These are phyloP conservation scores for Beauveria sp. DNA, from an alignment of 2,329 filamentous ascomycete species.

Conservation along the genomic window DNA sequence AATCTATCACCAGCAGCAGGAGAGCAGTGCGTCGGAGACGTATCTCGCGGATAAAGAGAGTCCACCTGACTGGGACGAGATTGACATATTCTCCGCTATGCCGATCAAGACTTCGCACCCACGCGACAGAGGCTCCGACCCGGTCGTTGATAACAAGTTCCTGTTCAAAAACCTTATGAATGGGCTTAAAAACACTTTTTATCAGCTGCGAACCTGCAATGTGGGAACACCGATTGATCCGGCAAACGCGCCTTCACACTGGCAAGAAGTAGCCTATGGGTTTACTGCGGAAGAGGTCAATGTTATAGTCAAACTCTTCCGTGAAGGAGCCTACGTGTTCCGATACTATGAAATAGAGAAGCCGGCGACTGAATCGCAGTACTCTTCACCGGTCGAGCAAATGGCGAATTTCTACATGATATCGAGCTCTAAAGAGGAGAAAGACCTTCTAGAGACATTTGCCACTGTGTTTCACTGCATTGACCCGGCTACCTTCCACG, in stretches of 20 bases:
- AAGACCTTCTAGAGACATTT: constrained; percentile 94
- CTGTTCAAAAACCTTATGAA: constrained; percentile 95
- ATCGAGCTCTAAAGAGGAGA: constrained; percentile 90
- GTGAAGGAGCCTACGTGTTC: constrained; percentile 92
- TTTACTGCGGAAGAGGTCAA: constrained; percentile 96
- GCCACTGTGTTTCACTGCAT: constrained; percentile 98
- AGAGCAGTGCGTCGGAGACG: constrained; percentile 57
- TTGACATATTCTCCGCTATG: constrained; percentile 92
- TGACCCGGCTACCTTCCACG: constrained; percentile 95
- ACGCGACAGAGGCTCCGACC: constrained; percentile 79
- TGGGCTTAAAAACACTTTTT: constrained; percentile 92
- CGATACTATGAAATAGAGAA: constrained; percentile 93
- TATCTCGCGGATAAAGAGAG: constrained; percentile 77
- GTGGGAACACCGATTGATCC: constrained; percentile 64
- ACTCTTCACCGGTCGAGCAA: constrained; percentile 79
- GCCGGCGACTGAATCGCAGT: constrained; percentile 60
- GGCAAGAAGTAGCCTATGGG: constrained; percentile 91
- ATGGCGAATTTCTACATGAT: constrained; percentile 94
- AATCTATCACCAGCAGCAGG: constrained; percentile 62
- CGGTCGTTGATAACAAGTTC: constrained; percentile 95
- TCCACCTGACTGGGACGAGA: constrained; percentile 92
- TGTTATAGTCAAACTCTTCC: constrained; percentile 94
- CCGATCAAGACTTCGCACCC: constrained; percentile 94
- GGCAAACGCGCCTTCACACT: constrained; percentile 75
- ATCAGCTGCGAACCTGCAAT: constrained; percentile 88